A percentile compares a stretch with the other conserved stretches of the same genome.
These are phyloP conservation scores for Hyphopichia khmerensis DNA, from an alignment of 1,139 yeast genomes.

Conservation along the genomic window DNA sequence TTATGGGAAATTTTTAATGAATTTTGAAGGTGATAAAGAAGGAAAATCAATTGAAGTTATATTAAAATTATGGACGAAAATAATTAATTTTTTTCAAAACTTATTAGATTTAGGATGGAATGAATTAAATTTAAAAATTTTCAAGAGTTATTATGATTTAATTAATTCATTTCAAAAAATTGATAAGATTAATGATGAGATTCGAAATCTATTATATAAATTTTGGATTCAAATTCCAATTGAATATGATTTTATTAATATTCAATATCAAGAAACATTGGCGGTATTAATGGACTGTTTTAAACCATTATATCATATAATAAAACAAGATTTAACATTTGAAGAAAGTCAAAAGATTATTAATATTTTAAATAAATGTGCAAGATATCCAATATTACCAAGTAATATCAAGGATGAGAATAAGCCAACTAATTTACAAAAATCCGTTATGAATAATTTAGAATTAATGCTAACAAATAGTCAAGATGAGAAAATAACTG, in stretches of 20 bases:
- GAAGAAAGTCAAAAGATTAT: conserved; percentile 44
- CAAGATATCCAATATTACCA: conserved; percentile 67
- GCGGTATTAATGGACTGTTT: conserved; percentile 53
- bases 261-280: conserved; percentile 57
- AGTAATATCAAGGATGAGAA: conserved; percentile 42
- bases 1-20: conserved; percentile 43
- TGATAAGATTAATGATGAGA: conserved; percentile 11
- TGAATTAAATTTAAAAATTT: conserved; percentile 51
- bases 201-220: conserved; percentile 47
- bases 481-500: conserved; percentile 34
- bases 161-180: conserved; percentile 27
- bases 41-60: conserved; percentile 12
- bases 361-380: conserved; percentile 53
- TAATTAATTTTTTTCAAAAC: conserved; percentile 47
- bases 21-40: conserved; percentile 18
- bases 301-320: conserved; percentile 40
- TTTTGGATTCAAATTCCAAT: conserved; percentile 67
- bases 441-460: conserved; percentile 47
- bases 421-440: conserved; percentile 56
- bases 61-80: conserved; percentile 46
- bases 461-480: conserved; percentile 21
- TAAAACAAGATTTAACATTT: conserved; percentile 24
- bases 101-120: conserved; percentile 41
- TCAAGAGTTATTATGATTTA: conserved; percentile 51
- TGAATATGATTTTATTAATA: conserved; percentile 56